Percentiles rank a stretch among this genome's conserved stretches.
These are phyloP conservation scores for Cubamyces sp. DNA, from an alignment of 768 basidiomycete species.

Conservation along the genomic window DNA sequence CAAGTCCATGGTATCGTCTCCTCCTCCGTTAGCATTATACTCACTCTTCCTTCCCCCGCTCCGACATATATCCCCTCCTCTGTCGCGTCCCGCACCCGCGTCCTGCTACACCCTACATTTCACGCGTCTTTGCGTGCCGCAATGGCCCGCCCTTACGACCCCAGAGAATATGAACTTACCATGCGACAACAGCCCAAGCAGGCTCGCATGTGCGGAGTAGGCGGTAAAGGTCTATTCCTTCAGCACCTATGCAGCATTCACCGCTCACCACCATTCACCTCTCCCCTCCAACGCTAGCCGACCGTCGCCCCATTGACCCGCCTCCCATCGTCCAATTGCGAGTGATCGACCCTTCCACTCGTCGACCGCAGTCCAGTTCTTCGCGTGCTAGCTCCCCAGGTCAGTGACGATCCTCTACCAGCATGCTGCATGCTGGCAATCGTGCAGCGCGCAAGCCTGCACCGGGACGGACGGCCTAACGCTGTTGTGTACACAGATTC, in stretches of 20 bases:
- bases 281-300: slow-evolving; percentile 53
- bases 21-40: slow-evolving; percentile 15
- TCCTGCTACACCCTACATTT: neutral
- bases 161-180: slow-evolving; percentile 82
- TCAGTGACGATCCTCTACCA: slow-evolving; percentile 16
- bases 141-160: slow-evolving; percentile 30
- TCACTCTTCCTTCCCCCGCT: slow-evolving; percentile 21
- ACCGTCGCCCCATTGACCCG: slow-evolving; percentile 95
- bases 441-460: no score
- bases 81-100: slow-evolving; percentile 19
- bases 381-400: slow-evolving; percentile 33
- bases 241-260: slow-evolving; percentile 7
- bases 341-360: slow-evolving; percentile 68
- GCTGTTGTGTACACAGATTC: slow-evolving; percentile 11
- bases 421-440: neutral
- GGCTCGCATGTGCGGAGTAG: slow-evolving; percentile 88
- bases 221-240: slow-evolving; percentile 63
- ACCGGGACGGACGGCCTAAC: no score
- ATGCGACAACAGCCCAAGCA: slow-evolving; percentile 93
- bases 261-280: slow-evolving; percentile 9
- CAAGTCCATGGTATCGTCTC: slow-evolving; percentile 27
- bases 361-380: slow-evolving; percentile 27
- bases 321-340: slow-evolving; percentile 96
- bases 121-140: slow-evolving; percentile 4
- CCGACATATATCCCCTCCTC: slow-evolving; percentile 27